A percentile compares a stretch with the other conserved stretches of the same genome.
Evolutionary conservation across 805 yeast species (phyloP).

Genomic region (Starmerella roubikii): DNA sequence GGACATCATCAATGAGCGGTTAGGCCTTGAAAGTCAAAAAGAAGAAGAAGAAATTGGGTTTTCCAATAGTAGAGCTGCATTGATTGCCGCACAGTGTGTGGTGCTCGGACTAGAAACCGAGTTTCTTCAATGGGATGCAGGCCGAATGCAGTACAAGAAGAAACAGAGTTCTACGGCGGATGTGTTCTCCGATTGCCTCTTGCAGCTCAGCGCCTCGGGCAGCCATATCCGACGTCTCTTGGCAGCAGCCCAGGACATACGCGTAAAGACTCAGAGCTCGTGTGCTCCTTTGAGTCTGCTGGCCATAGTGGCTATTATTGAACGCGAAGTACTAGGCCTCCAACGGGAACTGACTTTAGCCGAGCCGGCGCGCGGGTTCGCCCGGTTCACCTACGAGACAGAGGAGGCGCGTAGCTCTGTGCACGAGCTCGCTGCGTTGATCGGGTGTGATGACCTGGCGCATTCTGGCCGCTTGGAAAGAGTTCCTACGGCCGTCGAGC

Average conservation of each 20-base stretch:
- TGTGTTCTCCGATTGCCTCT: too few species aligned
- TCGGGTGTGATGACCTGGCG: conserved; percentile 15
- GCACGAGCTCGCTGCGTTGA: conserved; percentile 8
- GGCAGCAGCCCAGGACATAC: conserved; percentile 5
- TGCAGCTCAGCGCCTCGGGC: conserved; percentile 5
- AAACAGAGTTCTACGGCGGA: too few species aligned
- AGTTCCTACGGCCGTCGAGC: conserved; percentile 7
- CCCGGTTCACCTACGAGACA: too few species aligned
- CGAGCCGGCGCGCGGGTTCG: too few species aligned
- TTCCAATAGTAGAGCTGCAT: background rate
- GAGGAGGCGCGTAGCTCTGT: background rate
- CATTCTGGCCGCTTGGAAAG: conserved; percentile 2
- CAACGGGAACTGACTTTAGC: too few species aligned
- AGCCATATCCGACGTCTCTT: conserved; percentile 9
- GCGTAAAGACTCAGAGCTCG: background rate
- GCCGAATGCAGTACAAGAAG: background rate
- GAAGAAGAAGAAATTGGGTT: too few species aligned
- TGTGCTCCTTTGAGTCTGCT: conserved; percentile 1
- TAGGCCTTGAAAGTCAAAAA: too few species aligned
- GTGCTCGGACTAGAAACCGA: conserved; percentile 7
- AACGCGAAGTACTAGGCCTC: background rate
- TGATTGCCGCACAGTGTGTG: background rate
- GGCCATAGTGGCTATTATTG: conserved; percentile 10
- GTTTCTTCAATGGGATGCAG: conserved; percentile 3
- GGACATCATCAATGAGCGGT: too few species aligned